Evolutionary conservation across 1,284 basidiomycete species (phyloP).

Genomic region (Moniliella sp.): DNA sequence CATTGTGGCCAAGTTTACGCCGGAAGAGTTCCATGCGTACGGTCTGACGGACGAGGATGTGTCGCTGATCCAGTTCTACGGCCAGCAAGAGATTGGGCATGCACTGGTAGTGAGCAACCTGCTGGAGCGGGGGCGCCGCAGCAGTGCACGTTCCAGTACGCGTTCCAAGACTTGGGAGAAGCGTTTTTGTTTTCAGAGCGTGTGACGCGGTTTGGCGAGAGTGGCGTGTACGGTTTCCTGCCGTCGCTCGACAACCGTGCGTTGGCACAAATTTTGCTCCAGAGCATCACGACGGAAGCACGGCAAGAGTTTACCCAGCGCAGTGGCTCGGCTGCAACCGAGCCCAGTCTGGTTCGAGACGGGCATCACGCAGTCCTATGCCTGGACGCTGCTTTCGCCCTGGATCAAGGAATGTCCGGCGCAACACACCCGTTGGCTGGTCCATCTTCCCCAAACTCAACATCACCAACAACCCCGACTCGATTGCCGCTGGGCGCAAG

Average conservation of each 20-base stretch:
- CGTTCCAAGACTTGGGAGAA: slow-evolving; percentile 9
- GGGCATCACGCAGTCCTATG: slow-evolving; percentile 4
- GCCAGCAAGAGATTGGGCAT: slow-evolving; percentile 18
- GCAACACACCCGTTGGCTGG: slow-evolving; percentile 11
- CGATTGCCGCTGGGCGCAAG: slow-evolving; percentile 7
- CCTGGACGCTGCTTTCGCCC: slow-evolving; percentile 13
- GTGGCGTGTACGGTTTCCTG: slow-evolving; percentile 16
- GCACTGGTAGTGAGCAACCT: slow-evolving; percentile 13
- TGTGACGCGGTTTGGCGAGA: slow-evolving; percentile 16
- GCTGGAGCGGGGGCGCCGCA: slow-evolving; percentile 11
- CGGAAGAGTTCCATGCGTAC: slow-evolving; percentile 9
- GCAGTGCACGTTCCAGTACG: slow-evolving; percentile 13
- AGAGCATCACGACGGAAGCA: slow-evolving; percentile 19
- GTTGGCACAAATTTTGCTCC: slow-evolving; percentile 12
- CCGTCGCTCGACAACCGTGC: slow-evolving; percentile 15
- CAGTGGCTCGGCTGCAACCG: slow-evolving; percentile 9
- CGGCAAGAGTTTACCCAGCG: slow-evolving; percentile 14
- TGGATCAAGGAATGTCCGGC: slow-evolving; percentile 12
- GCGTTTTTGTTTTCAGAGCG: slow-evolving; percentile 14
- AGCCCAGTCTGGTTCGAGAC: slow-evolving; percentile 18
- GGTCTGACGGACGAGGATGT: slow-evolving; percentile 4
- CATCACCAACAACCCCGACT: slow-evolving; percentile 11
- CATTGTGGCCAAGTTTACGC: slow-evolving; percentile 11
- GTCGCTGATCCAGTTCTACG: slow-evolving; percentile 10
- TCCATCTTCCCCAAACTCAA: slow-evolving; percentile 16